Base-by-base conservation (phyloP, 306 rosid genomes). In the Castanospermum australe region DNA sequence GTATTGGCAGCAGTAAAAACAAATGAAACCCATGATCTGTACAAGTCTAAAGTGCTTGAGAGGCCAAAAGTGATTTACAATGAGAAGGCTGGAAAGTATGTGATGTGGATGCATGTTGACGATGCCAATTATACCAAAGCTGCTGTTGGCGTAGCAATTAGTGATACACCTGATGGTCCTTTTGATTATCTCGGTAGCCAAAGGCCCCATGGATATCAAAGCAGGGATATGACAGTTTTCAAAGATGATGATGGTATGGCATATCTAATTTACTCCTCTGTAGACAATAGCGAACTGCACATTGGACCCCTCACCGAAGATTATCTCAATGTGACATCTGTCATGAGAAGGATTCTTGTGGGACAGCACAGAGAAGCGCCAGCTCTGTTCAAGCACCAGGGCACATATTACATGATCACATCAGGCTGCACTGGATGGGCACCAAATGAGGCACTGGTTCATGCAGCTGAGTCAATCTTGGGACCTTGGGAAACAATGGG, bases 381-480 rank as follows among this genome's bases (percentile, higher is more conserved):
- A 1, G 92, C 98, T 67, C 24, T 95, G 57, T 95, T 95, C 92
- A 95, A 95, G 87, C 83, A 90, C 83, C 85, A 86, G 61, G 98
- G 91, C 12, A 92, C 88, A 79, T 95, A 95, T 83, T 92, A 95
- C 84, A 92, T 95, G 97, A 85, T 95, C 82, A 92, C 99, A 50
- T 95, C 99, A 28, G 99, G 99, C 9, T 95, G 99, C 86, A 83
- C 97, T 0, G 99, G 99, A 25, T 93, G 98, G 98, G 98, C 97
- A 8, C 98, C 98, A 2, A 93, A 93, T 1, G 97, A 88, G 82
- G 98, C 97, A 8, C 79, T 90, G 66, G 89, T 82, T 18, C 98
- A 93, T 45, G 98, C 98, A 15, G 88, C 98, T 10, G 97, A 92
- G 64, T 87, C 99, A 21, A 81, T 92, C 56, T 52, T 86, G 86